Evolutionary conservation across 441 rosid genomes (phyloP).

Genomic region (Mallotus repandus): DNA sequence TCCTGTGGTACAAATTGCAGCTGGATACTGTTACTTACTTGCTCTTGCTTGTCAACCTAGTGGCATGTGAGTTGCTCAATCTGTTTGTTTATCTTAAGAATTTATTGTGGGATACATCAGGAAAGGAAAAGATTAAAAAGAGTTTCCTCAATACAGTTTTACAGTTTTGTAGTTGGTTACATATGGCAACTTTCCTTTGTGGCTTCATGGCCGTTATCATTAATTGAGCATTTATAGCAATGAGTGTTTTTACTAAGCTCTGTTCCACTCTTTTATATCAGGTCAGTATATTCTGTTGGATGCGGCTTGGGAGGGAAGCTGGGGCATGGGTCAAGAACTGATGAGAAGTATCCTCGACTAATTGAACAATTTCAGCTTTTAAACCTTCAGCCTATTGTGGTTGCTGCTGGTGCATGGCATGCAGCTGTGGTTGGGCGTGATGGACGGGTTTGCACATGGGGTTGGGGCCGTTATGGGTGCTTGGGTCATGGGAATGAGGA

Average conservation of each 20-base stretch:
- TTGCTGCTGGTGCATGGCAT: constrained; percentile 99
- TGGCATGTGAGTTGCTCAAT: constrained; percentile 78
- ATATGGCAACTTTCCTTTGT: background rate
- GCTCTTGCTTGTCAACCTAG: constrained; percentile 93
- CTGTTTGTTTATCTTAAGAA: constrained; percentile 14
- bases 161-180: background rate
- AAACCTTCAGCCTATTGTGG: constrained; percentile 82
- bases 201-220: background rate
- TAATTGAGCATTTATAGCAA: background rate
- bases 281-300: constrained; percentile 99
- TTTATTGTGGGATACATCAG: background rate
- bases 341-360: constrained; percentile 85
- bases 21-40: constrained; percentile 97
- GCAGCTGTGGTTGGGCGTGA: constrained; percentile 94
- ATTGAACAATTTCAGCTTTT: constrained; percentile 70
- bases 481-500: constrained; percentile 96
- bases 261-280: constrained; percentile 28
- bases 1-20: constrained; percentile 91
- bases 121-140: background rate
- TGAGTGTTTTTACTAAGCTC: constrained; percentile 13
- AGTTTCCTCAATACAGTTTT: background rate
- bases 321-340: constrained; percentile 90
- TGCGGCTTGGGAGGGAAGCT: constrained; percentile 99
- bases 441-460: constrained; percentile 98
- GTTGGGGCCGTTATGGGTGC: constrained; percentile 99